These are phyloP conservation scores for Conidiobolus incongruus DNA, from an alignment of 371 early-diverging fungal genomes.

Conservation along the genomic window DNA sequence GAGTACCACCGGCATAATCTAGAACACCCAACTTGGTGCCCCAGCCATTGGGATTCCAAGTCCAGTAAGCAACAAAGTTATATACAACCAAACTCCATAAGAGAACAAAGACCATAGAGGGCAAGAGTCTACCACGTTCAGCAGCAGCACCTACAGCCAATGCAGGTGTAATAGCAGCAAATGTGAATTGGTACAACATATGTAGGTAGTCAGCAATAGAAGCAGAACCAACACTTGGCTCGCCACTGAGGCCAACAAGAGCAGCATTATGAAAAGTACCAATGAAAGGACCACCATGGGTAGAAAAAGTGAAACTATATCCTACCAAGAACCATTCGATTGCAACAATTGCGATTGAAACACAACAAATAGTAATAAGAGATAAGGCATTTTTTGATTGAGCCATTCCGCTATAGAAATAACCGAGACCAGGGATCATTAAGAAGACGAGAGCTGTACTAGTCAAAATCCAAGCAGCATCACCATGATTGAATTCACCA, in stretches of 20 bases:
- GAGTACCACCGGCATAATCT: conserved; percentile 79
- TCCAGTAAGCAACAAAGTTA: conserved; percentile 73
- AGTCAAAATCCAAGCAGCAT: conserved; percentile 40
- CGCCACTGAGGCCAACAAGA: conserved; percentile 25
- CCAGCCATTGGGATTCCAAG: conserved; percentile 79
- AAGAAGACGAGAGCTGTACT: conserved; percentile 58
- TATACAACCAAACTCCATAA: conserved; percentile 85
- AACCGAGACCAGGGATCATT: conserved; percentile 71
- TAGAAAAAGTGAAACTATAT: conserved; percentile 23
- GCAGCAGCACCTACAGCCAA: conserved; percentile 80
- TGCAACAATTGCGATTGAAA: conserved; percentile 57
- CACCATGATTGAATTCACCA: conserved; percentile 22
- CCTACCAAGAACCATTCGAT: conserved; percentile 34
- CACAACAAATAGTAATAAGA: conserved; percentile 48
- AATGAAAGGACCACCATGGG: conserved; percentile 22
- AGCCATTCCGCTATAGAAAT: conserved; percentile 81
- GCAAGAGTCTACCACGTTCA: conserved; percentile 68
- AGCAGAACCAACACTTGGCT: conserved; percentile 24
- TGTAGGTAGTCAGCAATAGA: conserved; percentile 46
- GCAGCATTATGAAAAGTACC: conserved; percentile 59
- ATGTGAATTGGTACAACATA: conserved; percentile 56
- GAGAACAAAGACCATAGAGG: conserved; percentile 69
- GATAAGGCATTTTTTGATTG: conserved; percentile 59
- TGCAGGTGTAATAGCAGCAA: conserved; percentile 70
- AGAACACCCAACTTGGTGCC: conserved; percentile 39